A percentile compares a stretch with the other conserved stretches of the same genome.
phyloP scores from a whole-genome alignment of 208 protist species.

The Leishmania major region DNA sequence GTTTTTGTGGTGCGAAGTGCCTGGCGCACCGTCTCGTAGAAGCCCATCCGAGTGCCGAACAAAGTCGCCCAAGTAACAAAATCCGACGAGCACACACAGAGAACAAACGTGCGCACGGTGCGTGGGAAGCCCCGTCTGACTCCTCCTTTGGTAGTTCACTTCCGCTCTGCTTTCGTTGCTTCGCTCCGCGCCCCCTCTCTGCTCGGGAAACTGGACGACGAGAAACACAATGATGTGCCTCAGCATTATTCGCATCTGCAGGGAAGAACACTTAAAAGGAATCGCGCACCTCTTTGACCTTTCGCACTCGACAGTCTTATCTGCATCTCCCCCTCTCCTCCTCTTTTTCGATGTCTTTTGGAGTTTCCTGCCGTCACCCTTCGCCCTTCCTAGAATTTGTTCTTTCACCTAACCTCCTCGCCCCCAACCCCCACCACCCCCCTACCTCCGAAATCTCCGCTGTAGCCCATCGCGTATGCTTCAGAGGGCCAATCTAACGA shows the following conservation, averaged over 20 bases:
- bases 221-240: not conserved
- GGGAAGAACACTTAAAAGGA: not conserved
- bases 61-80: not conserved
- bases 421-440: slow-evolving; percentile 32
- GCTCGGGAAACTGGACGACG: not conserved
- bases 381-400: too few relatives aligned
- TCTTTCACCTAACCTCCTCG: slow-evolving; percentile 14
- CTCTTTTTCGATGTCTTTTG: not conserved
- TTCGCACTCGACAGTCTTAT: not conserved
- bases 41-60: not conserved
- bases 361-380: not conserved
- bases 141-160: not conserved
- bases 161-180: not conserved
- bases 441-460: slow-evolving; percentile 71
- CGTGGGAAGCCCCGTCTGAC: slow-evolving; percentile 9
- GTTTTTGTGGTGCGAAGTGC: not conserved
- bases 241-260: not conserved
- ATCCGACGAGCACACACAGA: not conserved
- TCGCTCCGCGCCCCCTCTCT: not conserved
- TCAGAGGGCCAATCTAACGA: slow-evolving; percentile 27
- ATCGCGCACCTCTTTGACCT: not conserved
- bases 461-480: slow-evolving; percentile 59
- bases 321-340: not conserved
- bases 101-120: not conserved
- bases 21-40: not conserved